Base-by-base conservation (phyloP, 2,329 filamentous ascomycete species). In the Cryphonectria japonica region DNA sequence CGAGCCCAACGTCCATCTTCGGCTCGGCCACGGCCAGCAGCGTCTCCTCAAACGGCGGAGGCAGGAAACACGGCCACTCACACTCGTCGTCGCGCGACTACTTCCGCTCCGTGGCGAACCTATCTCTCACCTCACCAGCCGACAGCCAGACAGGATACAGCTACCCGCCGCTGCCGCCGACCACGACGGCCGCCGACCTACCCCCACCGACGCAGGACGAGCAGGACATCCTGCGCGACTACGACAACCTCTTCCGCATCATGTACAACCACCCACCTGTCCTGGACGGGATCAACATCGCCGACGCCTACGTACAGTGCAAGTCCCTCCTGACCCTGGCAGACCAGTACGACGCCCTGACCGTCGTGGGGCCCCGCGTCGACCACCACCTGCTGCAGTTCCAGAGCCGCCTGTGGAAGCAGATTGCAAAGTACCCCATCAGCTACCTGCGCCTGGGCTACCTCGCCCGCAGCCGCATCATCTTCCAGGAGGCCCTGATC, bases 371-470 rank as follows among this genome's bases (percentile, higher is more conserved):
- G 0, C 93, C 93, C 1, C 89, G 95, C 52, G 93, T 98, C 61
- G 95, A 98, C 81, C 95, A 98, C 82, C 95, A 98, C 80, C 86
- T 98, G 19, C 85, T 98, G 22, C 93, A 96, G 76, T 98, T 98
- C 79, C 94, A 96, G 77, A 93, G 92, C 32, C 89, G 94, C 1
- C 86, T 98, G 2, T 98, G 95, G 92, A 97, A 96, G 80, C 95
- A 98, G 81, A 97, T 98, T 74, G 94, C 95, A 67, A 98, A 97
- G 81, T 98, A 98, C 78, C 95, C 95, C 16, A 93, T 96, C 64
- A 94, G 91, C 72, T 98, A 98, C 78, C 88, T 98, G 64, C 95
- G 95, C 71, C 87, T 98, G 1, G 95, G 94, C 52, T 97, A 94
- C 77, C 86, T 97, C 59, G 92, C 94, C 11, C 90, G 93, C 61